Conservation (phyloP, 768 basidiomycete genomes). For the Rhodosporidiobolus odoratus region DNA sequence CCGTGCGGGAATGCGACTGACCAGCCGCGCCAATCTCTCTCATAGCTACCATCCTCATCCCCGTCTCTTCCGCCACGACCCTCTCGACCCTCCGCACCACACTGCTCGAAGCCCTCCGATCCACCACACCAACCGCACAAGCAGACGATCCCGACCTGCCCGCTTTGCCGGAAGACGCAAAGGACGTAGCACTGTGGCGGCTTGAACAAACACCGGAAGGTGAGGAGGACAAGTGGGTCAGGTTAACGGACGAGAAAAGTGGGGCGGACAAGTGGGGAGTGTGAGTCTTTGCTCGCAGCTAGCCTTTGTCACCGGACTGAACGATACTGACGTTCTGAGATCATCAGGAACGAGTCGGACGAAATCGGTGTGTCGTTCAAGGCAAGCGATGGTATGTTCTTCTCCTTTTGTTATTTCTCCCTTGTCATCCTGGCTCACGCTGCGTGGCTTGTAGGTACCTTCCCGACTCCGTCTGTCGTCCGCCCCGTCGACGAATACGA, state of each 20-base stretch:
- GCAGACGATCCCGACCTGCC: not conserved
- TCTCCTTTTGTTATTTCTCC: not conserved
- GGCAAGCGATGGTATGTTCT: not conserved
- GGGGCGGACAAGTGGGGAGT: slow-evolving; percentile 33
- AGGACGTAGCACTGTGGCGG: slow-evolving; percentile 35
- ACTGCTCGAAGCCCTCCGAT: slow-evolving; percentile 16
- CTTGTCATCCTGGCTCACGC: too few relatives aligned
- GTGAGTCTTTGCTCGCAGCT: slow-evolving; percentile 9
- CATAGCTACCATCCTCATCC: slow-evolving; percentile 33
- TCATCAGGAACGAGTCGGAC: slow-evolving; percentile 20
- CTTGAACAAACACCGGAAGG: not conserved
- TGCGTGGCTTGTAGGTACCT: slow-evolving; percentile 2
- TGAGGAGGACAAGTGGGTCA: slow-evolving; percentile 22
- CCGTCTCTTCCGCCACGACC: slow-evolving; percentile 18
- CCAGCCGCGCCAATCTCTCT: not conserved
- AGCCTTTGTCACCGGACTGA: too few relatives aligned
- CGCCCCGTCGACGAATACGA: slow-evolving; percentile 31
- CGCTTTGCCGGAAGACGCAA: not conserved
- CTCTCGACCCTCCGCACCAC: slow-evolving; percentile 12
- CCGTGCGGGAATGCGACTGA: not conserved
- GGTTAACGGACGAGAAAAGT: slow-evolving; percentile 31
- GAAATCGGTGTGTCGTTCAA: slow-evolving; percentile 33
- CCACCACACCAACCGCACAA: not conserved
- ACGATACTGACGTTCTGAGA: not conserved
- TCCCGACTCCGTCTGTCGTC: slow-evolving; percentile 16